Conservation (phyloP, 192 early-diverging fungal species). For the Coemansia sp. region DNA sequence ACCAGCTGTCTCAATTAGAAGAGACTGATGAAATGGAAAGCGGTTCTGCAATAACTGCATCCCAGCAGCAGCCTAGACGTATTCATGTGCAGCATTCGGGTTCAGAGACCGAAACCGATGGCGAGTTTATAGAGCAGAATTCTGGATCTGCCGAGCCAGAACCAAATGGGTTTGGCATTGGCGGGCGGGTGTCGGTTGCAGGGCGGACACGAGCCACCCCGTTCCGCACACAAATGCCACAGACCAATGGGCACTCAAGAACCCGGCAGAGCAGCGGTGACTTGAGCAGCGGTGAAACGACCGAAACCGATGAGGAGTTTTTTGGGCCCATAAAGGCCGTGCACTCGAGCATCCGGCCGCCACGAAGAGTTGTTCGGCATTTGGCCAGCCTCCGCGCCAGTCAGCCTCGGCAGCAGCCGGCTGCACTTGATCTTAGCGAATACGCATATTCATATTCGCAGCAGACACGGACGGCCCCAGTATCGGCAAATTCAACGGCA, state of each 20-base stretch:
- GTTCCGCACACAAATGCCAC: too few species aligned
- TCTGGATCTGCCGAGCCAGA: too few species aligned
- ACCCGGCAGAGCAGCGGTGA: not conserved
- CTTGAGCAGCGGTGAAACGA: conserved; percentile 35
- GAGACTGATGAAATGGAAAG: conserved; percentile 24
- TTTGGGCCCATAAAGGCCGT: conserved; percentile 28
- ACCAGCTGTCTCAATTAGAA: conserved; percentile 38
- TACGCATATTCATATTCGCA: conserved; percentile 1
- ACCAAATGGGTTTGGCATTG: too few species aligned
- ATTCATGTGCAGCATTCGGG: conserved; percentile 5
- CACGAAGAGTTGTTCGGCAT: conserved; percentile 37
- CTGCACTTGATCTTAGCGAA: conserved; percentile 17
- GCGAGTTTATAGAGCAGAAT: too few species aligned
- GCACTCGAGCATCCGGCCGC: conserved; percentile 38
- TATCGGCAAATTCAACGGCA: not conserved
- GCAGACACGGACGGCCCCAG: conserved; percentile 29
- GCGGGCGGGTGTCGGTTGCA: too few species aligned
- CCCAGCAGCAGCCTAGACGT: conserved; percentile 15
- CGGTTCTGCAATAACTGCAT: conserved; percentile 13
- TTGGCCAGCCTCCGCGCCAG: conserved; percentile 37
- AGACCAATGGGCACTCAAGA: not conserved
- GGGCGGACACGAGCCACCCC: too few species aligned
- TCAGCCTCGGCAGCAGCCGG: conserved; percentile 16
- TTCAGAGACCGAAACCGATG: conserved; percentile 37
- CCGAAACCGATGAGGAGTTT: conserved; percentile 52